phyloP scores from a whole-genome alignment of 345 rosid species.

The Eucalyptus erythrocorys region DNA sequence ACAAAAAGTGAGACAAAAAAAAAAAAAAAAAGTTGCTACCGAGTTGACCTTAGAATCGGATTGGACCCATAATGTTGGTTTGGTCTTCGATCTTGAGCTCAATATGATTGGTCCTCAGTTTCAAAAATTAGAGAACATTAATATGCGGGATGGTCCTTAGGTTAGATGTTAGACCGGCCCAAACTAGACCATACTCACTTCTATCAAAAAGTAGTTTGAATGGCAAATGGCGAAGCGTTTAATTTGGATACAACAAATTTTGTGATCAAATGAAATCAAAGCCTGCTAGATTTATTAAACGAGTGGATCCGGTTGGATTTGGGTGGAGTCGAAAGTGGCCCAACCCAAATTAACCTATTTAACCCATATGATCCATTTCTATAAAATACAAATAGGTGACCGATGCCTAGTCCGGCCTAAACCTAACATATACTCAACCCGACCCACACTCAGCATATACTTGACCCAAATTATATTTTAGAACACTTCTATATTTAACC shows the following conservation, averaged over 20 bases:
- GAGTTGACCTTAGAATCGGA: rapidly evolving
- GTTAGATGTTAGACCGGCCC: rapidly evolving
- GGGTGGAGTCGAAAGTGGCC: too few species aligned
- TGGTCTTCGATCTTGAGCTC: rapidly evolving
- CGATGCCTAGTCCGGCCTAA: rapidly evolving
- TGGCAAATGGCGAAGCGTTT: background rate
- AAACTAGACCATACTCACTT: rapidly evolving
- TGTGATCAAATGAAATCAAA: background rate
- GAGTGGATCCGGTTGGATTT: rapidly evolving
- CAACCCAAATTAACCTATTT: too few species aligned
- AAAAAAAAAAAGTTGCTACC: too few species aligned
- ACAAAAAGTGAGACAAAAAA: too few species aligned
- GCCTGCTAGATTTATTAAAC: rapidly evolving
- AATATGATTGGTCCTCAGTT: rapidly evolving
- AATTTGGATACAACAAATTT: background rate
- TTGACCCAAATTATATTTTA: rapidly evolving
- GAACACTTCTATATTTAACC: too few species aligned
- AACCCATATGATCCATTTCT: too few species aligned
- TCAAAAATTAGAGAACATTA: too few species aligned
- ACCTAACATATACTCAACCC: too few species aligned
- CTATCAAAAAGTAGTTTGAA: background rate
- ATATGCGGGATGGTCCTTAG: too few species aligned
- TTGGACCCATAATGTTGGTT: rapidly evolving
- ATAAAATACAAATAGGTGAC: too few species aligned
- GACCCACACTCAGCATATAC: too few species aligned